A percentile compares a stretch with the other conserved stretches of the same genome.
These are phyloP conservation scores for Colletotrichum phormii DNA, from an alignment of 2,329 filamentous ascomycete species.

Conservation along the genomic window DNA sequence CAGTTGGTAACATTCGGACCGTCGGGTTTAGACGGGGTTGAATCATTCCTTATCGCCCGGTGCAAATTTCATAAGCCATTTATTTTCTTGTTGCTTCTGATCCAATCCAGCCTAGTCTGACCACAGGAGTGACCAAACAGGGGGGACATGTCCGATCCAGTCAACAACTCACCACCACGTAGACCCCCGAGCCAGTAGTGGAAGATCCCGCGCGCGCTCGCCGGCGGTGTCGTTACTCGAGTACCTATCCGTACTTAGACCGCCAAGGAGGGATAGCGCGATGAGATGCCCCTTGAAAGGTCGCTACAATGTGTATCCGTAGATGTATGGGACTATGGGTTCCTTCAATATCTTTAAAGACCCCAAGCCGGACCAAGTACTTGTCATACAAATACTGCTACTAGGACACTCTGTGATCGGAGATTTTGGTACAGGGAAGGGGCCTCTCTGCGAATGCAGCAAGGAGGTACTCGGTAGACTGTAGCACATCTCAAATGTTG, in stretches of 20 bases:
- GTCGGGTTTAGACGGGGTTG: background rate
- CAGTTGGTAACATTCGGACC: conserved; percentile 21
- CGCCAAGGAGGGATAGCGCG: conserved; percentile 6
- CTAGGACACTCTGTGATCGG: background rate
- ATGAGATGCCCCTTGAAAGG: conserved; percentile 9
- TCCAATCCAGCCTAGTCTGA: conserved; percentile 22
- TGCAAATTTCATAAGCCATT: conserved; percentile 5
- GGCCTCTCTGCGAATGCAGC: background rate
- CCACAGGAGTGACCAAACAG: background rate
- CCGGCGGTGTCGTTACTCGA: conserved; percentile 13
- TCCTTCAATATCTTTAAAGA: background rate
- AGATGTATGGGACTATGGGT: background rate
- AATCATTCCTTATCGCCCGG: conserved; percentile 23
- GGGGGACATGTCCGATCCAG: conserved; percentile 3
- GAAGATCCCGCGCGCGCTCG: conserved; percentile 25
- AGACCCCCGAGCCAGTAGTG: conserved; percentile 11
- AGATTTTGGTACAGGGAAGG: background rate
- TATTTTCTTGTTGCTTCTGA: conserved; percentile 5
- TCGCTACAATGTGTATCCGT: background rate
- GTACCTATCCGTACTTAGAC: conserved; percentile 2
- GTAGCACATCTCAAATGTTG: background rate
- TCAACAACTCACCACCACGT: conserved; percentile 12
- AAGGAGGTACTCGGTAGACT: background rate
- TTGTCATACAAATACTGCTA: background rate
- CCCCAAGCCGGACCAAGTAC: background rate